phyloP scores from a whole-genome alignment of 257 asterid species.

The Solanum paucissectum region DNA sequence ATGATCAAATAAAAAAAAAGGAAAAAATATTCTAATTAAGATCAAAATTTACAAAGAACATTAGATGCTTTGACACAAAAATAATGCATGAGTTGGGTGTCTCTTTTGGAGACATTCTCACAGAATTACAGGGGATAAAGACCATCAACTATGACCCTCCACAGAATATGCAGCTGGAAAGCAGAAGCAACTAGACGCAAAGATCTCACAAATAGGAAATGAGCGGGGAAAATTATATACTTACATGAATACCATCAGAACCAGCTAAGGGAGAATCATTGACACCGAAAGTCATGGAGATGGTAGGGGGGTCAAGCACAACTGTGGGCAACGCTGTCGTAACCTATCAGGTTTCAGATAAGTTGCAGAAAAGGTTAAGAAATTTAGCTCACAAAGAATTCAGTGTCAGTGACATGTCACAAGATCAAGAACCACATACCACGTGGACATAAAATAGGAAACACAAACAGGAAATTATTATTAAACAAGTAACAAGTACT shows the following conservation, averaged over 20 bases:
- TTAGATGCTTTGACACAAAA: background rate
- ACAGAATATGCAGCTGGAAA: background rate
- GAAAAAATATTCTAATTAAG: background rate
- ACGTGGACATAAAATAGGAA: background rate
- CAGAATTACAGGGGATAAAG: background rate
- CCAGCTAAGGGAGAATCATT: constrained; percentile 99
- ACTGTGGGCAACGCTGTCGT: constrained; percentile 78
- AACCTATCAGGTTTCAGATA: constrained; percentile 37
- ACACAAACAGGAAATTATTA: background rate
- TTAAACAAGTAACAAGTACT: background rate
- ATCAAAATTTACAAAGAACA: background rate
- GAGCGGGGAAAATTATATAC: constrained; percentile 3
- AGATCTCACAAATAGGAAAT: background rate
- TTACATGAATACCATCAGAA: constrained; percentile 88
- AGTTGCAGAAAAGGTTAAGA: background rate
- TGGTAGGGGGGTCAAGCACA: constrained; percentile 97
- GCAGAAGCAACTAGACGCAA: background rate
- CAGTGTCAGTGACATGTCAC: background rate
- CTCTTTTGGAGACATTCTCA: background rate
- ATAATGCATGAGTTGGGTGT: background rate
- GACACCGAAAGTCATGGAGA: constrained; percentile 96
- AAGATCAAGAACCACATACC: background rate
- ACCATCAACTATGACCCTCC: background rate
- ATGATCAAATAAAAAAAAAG: background rate
- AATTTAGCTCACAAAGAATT: background rate